Evolutionary conservation across 179 eudicot species (phyloP).

Genomic region (Beta macrorhiza): DNA sequence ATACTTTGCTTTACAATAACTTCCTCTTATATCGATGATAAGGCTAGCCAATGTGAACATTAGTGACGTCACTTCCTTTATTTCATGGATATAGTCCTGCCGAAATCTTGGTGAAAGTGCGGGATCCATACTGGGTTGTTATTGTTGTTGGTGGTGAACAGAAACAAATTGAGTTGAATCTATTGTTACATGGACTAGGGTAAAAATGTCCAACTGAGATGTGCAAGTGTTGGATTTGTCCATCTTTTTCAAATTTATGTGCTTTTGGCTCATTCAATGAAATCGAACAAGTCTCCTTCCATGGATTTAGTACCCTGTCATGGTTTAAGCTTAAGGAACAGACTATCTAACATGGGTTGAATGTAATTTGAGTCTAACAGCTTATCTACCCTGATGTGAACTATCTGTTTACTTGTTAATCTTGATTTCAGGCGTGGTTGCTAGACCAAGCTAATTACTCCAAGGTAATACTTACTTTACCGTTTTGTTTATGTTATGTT

Average conservation of each 20-base stretch:
- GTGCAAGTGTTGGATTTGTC: neutral
- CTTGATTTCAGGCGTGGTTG: conserved; percentile 66
- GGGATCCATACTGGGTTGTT: neutral
- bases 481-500: neutral
- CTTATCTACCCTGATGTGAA: conserved; percentile 7
- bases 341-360: neutral
- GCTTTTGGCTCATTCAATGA: neutral
- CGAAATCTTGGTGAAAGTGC: neutral
- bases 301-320: neutral
- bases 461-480: conserved; percentile 44
- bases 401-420: conserved; percentile 7
- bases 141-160: neutral
- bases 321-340: neutral
- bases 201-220: neutral
- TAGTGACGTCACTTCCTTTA: neutral
- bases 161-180: neutral
- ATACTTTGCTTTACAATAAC: neutral
- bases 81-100: neutral
- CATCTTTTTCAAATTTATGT: neutral
- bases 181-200: neutral
- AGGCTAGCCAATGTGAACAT: neutral
- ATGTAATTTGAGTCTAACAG: neutral
- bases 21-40: neutral
- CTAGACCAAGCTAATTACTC: conserved; percentile 79
- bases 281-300: neutral